Percentiles rank a stretch among this genome's conserved stretches.
These are phyloP conservation scores for Tubosaeta brunneosetosa DNA, from an alignment of 768 basidiomycete species.

Conservation along the genomic window DNA sequence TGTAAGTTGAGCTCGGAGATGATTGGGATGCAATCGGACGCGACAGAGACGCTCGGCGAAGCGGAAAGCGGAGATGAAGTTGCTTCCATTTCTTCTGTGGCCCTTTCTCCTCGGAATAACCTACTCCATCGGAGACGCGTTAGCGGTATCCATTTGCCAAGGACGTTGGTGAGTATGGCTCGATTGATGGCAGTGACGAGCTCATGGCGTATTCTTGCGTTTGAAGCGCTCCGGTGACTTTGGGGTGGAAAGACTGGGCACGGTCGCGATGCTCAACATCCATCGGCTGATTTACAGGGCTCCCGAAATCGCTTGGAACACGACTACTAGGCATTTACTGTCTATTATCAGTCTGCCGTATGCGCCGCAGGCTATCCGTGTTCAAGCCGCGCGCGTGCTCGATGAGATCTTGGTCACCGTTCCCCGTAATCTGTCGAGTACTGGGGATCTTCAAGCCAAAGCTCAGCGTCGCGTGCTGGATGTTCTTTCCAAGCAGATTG, in stretches of 20 bases:
- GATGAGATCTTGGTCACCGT: conserved; percentile 80
- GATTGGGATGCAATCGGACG: conserved; percentile 78
- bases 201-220: neutral
- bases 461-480: conserved; percentile 84
- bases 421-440: conserved; percentile 60
- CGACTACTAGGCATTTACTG: conserved; percentile 76
- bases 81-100: conserved; percentile 28
- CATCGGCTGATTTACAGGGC: conserved; percentile 82
- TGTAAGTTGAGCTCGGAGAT: conserved; percentile 88
- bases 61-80: conserved; percentile 33
- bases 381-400: conserved; percentile 85
- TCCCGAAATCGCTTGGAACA: conserved; percentile 80
- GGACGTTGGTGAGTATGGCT: conserved; percentile 56
- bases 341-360: conserved; percentile 63
- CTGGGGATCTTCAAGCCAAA: conserved; percentile 58
- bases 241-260: conserved; percentile 82
- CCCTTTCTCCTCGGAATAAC: conserved; percentile 39
- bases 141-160: conserved; percentile 84
- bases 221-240: conserved; percentile 84
- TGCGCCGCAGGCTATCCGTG: conserved; percentile 73
- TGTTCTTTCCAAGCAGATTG: conserved; percentile 77
- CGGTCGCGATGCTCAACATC: conserved; percentile 77
- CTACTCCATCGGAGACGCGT: conserved; percentile 62
- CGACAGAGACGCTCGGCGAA: conserved; percentile 21
- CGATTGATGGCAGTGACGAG: neutral